phyloP scores from a whole-genome alignment of 306 rosid species.

The Cercis canadensis region DNA sequence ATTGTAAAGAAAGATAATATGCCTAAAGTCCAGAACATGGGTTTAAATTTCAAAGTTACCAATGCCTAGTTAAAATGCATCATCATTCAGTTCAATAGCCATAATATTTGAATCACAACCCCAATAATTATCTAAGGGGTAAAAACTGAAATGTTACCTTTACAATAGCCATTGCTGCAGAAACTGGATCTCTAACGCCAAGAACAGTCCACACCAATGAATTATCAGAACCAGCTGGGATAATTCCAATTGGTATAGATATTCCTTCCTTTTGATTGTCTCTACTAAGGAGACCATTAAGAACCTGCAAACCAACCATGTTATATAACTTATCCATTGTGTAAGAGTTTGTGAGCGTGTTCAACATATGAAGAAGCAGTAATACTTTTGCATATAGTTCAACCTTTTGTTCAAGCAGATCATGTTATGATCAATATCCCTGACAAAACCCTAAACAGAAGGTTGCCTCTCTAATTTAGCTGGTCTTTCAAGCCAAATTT shows the following conservation, averaged over 20 bases:
- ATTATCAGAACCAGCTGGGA: conserved; percentile 99
- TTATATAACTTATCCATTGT: conserved; percentile 17
- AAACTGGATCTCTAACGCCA: conserved; percentile 94
- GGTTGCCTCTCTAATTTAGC: too few relatives aligned
- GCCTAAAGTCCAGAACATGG: conserved; percentile 34
- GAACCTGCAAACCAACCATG: conserved; percentile 69
- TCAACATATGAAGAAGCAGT: conserved; percentile 25
- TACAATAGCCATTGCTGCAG: conserved; percentile 98
- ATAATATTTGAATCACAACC: conserved; percentile 20
- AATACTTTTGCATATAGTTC: conserved; percentile 8
- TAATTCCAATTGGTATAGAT: conserved; percentile 97
- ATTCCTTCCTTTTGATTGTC: conserved; percentile 98
- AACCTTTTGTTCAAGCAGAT: not conserved
- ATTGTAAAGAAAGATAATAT: conserved; percentile 8
- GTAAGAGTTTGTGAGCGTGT: not conserved
- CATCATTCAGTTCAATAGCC: not conserved
- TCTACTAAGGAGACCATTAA: conserved; percentile 92
- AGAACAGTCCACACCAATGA: conserved; percentile 99
- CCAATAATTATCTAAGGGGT: conserved; percentile 27
- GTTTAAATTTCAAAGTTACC: conserved; percentile 22
- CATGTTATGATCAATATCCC: not conserved
- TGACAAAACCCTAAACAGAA: too few relatives aligned
- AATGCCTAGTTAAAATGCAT: not conserved
- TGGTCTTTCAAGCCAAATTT: too few relatives aligned
- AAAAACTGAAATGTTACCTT: conserved; percentile 60